These are phyloP conservation scores for Chiua virens DNA, from an alignment of 768 basidiomycete genomes.

Conservation along the genomic window DNA sequence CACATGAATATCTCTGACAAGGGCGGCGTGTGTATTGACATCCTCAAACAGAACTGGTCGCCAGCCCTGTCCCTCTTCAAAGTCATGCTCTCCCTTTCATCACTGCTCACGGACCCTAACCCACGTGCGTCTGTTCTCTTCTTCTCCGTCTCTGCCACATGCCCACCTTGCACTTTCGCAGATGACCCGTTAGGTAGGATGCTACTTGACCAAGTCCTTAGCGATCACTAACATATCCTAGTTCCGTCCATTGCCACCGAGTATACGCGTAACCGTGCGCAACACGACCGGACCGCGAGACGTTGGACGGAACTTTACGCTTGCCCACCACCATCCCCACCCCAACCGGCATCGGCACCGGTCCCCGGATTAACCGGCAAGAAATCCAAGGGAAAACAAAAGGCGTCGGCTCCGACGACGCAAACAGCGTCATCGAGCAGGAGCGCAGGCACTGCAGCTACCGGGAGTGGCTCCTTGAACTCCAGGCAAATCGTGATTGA, in stretches of 20 bases:
- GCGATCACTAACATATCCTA: slow-evolving; percentile 20
- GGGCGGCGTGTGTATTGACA: slow-evolving; percentile 83
- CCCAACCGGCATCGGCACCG: slow-evolving; percentile 7
- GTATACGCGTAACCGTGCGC: slow-evolving; percentile 60
- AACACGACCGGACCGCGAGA: slow-evolving; percentile 75
- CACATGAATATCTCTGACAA: slow-evolving; percentile 87
- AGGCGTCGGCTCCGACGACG: slow-evolving; percentile 11
- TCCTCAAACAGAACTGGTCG: slow-evolving; percentile 92
- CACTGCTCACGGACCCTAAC: slow-evolving; percentile 91
- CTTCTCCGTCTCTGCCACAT: background rate
- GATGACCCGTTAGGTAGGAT: slow-evolving; percentile 69
- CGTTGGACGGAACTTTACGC: slow-evolving; percentile 79
- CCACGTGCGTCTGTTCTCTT: slow-evolving; percentile 57
- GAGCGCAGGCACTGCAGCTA: background rate
- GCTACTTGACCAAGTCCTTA: background rate
- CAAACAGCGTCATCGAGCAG: slow-evolving; percentile 6
- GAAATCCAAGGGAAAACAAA: slow-evolving; percentile 40
- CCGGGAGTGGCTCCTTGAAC: slow-evolving; percentile 14
- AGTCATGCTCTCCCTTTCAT: slow-evolving; percentile 90
- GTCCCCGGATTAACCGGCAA: slow-evolving; percentile 3
- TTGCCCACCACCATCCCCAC: slow-evolving; percentile 36
- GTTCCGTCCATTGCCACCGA: slow-evolving; percentile 75
- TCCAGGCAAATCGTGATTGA: slow-evolving; percentile 29
- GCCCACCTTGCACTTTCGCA: slow-evolving; percentile 26
- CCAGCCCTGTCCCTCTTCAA: slow-evolving; percentile 93